These are phyloP conservation scores for Syzygium grande DNA, from an alignment of 345 rosid genomes.

Conservation along the genomic window DNA sequence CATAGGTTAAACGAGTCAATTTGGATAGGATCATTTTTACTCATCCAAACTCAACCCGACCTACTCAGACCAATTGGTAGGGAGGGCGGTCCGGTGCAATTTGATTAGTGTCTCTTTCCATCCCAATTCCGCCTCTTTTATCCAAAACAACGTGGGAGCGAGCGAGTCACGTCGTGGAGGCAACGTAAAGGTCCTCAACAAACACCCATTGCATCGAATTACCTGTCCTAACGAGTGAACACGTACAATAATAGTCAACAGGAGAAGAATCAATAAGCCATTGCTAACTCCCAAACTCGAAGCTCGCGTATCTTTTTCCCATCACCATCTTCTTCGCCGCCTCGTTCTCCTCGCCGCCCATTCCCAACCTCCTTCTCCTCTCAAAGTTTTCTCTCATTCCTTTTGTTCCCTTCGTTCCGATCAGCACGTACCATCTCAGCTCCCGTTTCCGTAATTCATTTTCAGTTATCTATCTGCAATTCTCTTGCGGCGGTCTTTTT, in stretches of 20 bases:
- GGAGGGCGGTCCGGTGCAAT: not conserved
- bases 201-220: not conserved
- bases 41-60: too few relatives aligned
- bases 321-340: conserved; percentile 16
- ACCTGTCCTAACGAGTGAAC: not conserved
- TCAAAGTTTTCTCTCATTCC: not conserved
- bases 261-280: not conserved
- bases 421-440: not conserved
- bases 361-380: not conserved
- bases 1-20: too few relatives aligned
- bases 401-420: not conserved
- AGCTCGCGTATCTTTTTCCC: not conserved
- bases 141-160: not conserved
- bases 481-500: not conserved
- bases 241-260: not conserved
- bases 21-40: too few relatives aligned
- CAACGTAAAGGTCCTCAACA: not conserved
- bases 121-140: not conserved
- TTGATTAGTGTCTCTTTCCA: not conserved
- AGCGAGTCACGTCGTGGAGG: not conserved
- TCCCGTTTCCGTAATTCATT: not conserved
- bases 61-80: not conserved
- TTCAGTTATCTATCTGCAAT: conserved; percentile 1
- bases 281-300: not conserved
- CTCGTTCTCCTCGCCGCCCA: conserved; percentile 35